Evolutionary conservation across 1,284 basidiomycete species (phyloP), one percentile per base, ranked within the genome.

Genomic region (Rhodotorula glutinis): DNA sequence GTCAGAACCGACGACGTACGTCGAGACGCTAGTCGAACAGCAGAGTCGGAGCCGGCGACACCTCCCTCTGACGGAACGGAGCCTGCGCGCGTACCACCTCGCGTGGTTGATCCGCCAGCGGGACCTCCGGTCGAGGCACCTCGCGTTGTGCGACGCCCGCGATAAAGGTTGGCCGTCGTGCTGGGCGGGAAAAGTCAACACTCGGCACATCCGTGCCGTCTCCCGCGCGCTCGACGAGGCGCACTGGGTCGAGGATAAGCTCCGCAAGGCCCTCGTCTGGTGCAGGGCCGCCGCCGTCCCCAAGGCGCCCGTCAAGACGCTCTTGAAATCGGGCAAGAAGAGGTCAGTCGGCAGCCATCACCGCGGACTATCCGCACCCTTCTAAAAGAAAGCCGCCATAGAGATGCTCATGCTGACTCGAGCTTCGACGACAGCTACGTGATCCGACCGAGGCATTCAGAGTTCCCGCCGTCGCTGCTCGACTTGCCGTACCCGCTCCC

Each of bases 401-500:
- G n/a, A n/a, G n/a, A n/a, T n/a, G n/a, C n/a, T n/a, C 11, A 17
- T 27, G 38, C 21, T 44, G 33, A 38, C 33, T 38, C 7, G 33
- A 38, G n/a, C 33, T 38, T 38, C 57, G 2, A 14, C 25, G 1
- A 1, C 49, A 67, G 66, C 27, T 38, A 47, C 33, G 16, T 38
- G 19, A 29, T 46, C 7, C 53, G 66, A 0, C 66, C 62, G 1
- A n/a, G n/a, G 13, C 66, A 67, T 30, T 10, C 27, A 44, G 23
- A 25, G 2, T 68, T 62, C 41, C 66, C 66, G 0, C 55, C 55
- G 1, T 27, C 53, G 27, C 56, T 68, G 14, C 62, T 68, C 51
- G 62, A 64, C 41, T 59, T 68, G 10, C 66, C 66, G 29, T 68
- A 51, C 33, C 66, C 66, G 19, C 49, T 68, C 38, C 66, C 66